A percentile compares a stretch with the other conserved stretches of the same genome.
Conservation (phyloP, 1,139 yeast genomes). For the Kurtzmaniella quercitrusa region DNA sequence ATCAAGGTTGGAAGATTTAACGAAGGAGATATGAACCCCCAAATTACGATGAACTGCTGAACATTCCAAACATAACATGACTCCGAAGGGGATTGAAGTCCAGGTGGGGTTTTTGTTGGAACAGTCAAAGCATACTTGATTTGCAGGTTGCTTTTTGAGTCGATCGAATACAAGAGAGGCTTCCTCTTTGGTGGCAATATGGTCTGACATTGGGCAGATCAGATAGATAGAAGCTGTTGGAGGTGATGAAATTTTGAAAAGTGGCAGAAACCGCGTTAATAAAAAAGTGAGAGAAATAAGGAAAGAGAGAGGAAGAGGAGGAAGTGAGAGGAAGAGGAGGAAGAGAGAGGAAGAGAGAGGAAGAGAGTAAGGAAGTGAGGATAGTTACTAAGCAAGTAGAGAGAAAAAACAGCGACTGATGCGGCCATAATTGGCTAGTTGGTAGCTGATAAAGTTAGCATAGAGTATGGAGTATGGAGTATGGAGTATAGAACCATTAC, state of each 20-base stretch:
- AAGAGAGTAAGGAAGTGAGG: no score
- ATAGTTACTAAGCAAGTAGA: no score
- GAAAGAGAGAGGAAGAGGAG: no score
- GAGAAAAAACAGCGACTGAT: no score
- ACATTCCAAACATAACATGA: slow-evolving; percentile 45
- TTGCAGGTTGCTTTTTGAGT: slow-evolving; percentile 63
- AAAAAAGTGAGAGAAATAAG: no score
- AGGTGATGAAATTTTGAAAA: background rate
- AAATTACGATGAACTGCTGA: slow-evolving; percentile 47
- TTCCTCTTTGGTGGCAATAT: slow-evolving; percentile 60
- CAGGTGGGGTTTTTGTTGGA: slow-evolving; percentile 49
- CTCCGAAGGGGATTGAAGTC: slow-evolving; percentile 49
- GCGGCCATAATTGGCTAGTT: no score
- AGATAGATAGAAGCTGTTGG: background rate
- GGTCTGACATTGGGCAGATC: slow-evolving; percentile 37
- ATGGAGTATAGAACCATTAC: no score
- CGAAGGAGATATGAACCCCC: slow-evolving; percentile 53
- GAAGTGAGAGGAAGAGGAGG: no score
- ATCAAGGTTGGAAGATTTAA: slow-evolving; percentile 87
- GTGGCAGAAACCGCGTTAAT: slow-evolving; percentile 1
- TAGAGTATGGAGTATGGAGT: no score
- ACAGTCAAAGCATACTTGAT: slow-evolving; percentile 74
- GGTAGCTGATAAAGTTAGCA: no score
- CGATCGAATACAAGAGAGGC: slow-evolving; percentile 54
- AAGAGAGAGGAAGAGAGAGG: no score